phyloP scores from a whole-genome alignment of 768 basidiomycete genomes.

The Gymnopilus junonius region DNA sequence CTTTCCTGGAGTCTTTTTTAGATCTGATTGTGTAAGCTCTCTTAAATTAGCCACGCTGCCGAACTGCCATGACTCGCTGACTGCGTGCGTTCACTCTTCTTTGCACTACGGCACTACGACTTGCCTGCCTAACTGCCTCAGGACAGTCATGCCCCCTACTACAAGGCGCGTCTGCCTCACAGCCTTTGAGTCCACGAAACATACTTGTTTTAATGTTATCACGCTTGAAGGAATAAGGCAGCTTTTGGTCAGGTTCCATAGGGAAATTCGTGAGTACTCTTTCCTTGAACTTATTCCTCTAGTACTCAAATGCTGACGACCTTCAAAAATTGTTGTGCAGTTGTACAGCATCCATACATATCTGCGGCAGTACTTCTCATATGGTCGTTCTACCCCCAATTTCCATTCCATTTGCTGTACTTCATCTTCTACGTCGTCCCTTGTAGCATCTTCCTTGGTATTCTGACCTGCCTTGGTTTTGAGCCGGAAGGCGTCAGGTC shows the following conservation, averaged over 20 bases:
- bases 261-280: slow-evolving; percentile 20
- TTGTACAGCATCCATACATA: slow-evolving; percentile 21
- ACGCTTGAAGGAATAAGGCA: slow-evolving; percentile 19
- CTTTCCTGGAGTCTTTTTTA: too few relatives aligned
- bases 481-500: slow-evolving; percentile 14
- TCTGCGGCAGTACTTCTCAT: slow-evolving; percentile 21
- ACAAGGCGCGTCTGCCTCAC: slow-evolving; percentile 18
- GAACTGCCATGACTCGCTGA: not conserved
- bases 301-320: not conserved
- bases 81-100: not conserved
- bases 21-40: too few relatives aligned
- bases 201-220: slow-evolving; percentile 13
- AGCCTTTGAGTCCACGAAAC: slow-evolving; percentile 12
- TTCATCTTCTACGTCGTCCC: slow-evolving; percentile 20
- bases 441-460: slow-evolving; percentile 15
- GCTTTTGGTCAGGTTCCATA: slow-evolving; percentile 14
- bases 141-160: slow-evolving; percentile 14
- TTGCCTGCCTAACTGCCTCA: slow-evolving; percentile 10
- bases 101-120: not conserved
- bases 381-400: slow-evolving; percentile 24
- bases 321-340: slow-evolving; percentile 2
- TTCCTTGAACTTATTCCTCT: not conserved
- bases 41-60: too few relatives aligned
- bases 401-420: slow-evolving; percentile 22
- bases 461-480: slow-evolving; percentile 22